Evolutionary conservation across 306 rosid genomes (phyloP).

Genomic region (Malus sieversii): DNA sequence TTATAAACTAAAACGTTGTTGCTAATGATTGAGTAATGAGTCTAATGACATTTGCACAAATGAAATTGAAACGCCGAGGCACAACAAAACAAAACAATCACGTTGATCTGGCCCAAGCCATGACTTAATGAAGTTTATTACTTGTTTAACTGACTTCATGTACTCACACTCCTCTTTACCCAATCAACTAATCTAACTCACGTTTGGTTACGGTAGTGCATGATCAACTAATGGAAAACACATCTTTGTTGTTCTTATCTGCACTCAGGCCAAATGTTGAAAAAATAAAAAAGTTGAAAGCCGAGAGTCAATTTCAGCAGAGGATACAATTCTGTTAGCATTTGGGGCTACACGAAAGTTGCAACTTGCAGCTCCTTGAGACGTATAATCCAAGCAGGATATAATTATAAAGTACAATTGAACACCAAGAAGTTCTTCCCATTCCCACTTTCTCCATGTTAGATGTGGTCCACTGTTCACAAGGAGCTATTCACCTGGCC

Average conservation of each 20-base stretch:
- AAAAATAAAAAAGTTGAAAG: neutral
- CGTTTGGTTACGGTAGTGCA: neutral
- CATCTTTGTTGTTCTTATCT: neutral
- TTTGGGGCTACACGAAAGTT: conserved; percentile 5
- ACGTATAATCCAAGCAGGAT: neutral
- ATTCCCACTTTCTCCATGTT: neutral
- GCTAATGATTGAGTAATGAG: no score
- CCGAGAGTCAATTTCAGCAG: neutral
- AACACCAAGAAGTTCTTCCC: neutral
- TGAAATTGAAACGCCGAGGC: no score
- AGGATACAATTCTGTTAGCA: neutral
- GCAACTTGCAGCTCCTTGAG: neutral
- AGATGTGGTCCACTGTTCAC: neutral
- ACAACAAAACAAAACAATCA: no score
- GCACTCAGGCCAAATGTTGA: neutral
- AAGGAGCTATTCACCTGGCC: neutral
- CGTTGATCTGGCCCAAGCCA: no score
- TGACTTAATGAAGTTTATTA: no score
- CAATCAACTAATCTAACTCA: no score
- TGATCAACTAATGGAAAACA: neutral
- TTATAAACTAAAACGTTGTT: no score
- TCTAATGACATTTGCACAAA: no score
- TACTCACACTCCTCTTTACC: no score
- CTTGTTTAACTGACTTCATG: no score
- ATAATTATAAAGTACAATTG: no score